Evolutionary conservation across 345 rosid genomes (phyloP).

Genomic region (Streptanthus diversifolius): DNA sequence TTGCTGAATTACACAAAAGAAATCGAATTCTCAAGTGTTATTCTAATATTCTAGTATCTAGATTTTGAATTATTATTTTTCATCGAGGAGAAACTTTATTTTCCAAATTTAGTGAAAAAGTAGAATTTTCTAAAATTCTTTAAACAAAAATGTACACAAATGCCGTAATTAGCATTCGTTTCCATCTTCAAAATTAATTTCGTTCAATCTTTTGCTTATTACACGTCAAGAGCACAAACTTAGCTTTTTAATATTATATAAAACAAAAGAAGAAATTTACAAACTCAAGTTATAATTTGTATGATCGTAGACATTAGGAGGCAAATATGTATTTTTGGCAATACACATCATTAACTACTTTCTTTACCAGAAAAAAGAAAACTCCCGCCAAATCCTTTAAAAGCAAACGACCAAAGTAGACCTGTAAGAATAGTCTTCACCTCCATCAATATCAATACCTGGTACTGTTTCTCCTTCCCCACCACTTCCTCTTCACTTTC

Average conservation of each 20-base stretch:
- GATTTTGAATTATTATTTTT: background rate
- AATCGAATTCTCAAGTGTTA: background rate
- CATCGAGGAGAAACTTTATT: background rate
- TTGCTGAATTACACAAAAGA: background rate
- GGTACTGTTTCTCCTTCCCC: conserved; percentile 93
- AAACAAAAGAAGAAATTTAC: conserved; percentile 18
- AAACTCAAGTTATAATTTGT: conserved; percentile 16
- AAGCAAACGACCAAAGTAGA: conserved; percentile 33
- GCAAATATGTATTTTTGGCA: conserved; percentile 7
- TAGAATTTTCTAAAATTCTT: background rate
- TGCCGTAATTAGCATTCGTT: background rate
- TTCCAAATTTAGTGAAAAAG: background rate
- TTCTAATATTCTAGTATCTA: background rate
- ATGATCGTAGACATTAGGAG: conserved; percentile 6
- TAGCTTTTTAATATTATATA: background rate
- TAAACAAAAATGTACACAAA: background rate
- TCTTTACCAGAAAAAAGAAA: background rate
- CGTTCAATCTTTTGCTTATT: background rate
- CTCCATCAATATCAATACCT: conserved; percentile 45
- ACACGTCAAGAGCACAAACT: conserved; percentile 4
- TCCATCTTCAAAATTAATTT: background rate
- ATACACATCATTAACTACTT: conserved; percentile 9
- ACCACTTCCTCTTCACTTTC: conserved; percentile 81
- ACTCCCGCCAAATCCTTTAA: conserved; percentile 20
- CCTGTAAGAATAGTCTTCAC: conserved; percentile 20